Percentiles rank a stretch among this genome's conserved stretches.
These are phyloP conservation scores for Blastobotrys persicus DNA, from an alignment of 1,139 yeast genomes.

Conservation along the genomic window DNA sequence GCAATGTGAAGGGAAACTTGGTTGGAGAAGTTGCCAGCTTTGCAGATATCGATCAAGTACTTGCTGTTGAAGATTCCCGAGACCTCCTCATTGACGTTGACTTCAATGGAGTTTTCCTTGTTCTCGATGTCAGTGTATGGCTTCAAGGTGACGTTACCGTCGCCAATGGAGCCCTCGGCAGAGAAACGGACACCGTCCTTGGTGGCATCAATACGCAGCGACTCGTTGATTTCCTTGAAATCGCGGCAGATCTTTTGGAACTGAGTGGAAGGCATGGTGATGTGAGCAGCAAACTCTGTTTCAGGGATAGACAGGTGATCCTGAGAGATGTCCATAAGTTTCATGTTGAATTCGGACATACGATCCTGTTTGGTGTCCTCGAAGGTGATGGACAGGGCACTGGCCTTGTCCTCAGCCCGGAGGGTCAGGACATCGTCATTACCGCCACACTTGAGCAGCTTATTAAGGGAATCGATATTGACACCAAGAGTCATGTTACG, in stretches of 20 bases:
- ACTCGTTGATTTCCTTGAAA: slow-evolving; percentile 79
- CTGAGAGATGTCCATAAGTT: slow-evolving; percentile 94
- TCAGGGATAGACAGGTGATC: slow-evolving; percentile 94
- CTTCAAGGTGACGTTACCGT: slow-evolving; percentile 82
- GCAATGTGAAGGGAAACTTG: slow-evolving; percentile 82
- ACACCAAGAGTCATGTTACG: slow-evolving; percentile 90
- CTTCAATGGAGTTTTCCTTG: slow-evolving; percentile 69
- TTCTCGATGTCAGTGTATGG: slow-evolving; percentile 75
- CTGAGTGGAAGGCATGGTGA: slow-evolving; percentile 84
- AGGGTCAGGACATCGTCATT: slow-evolving; percentile 85
- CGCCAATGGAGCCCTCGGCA: slow-evolving; percentile 90
- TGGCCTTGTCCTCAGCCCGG: slow-evolving; percentile 91
- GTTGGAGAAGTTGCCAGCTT: slow-evolving; percentile 77
- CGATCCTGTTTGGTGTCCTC: slow-evolving; percentile 91
- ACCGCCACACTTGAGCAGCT: slow-evolving; percentile 88
- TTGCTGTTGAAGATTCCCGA: slow-evolving; percentile 88
- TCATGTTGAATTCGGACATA: slow-evolving; percentile 86
- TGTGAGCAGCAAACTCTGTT: slow-evolving; percentile 82
- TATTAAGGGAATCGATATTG: slow-evolving; percentile 80
- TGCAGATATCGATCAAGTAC: slow-evolving; percentile 85
- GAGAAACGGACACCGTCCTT: slow-evolving; percentile 90
- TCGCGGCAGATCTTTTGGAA: slow-evolving; percentile 90
- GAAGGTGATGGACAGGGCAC: slow-evolving; percentile 73
- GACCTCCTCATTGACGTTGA: slow-evolving; percentile 83
- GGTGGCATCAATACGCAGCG: slow-evolving; percentile 79